Evolutionary conservation across 1,284 basidiomycete species (phyloP), one percentile per base, ranked within the genome.

Genomic region (Pterula multifida): DNA sequence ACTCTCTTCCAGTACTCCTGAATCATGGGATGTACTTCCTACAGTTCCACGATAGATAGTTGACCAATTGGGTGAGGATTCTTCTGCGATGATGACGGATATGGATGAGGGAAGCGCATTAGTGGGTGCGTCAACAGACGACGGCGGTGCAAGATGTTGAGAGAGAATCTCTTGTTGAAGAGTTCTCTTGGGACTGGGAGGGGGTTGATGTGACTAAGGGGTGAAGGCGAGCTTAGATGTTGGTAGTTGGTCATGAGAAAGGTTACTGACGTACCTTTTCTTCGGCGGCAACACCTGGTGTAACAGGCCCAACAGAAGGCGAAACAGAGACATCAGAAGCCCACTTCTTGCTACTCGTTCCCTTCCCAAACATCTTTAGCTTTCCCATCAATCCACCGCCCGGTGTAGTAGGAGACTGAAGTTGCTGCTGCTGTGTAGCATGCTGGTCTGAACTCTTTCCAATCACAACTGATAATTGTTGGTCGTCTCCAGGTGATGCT

Each of bases 41-140:
- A 68, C 67, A 3, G 45, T 15, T 25, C 45, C 26, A 24, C 45
- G 9, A 11, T 26, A 47, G 6, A 83, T 74, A 36, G 79, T 76
- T 0, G 90, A 85, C 3, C 79, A 82, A 4, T 74, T 78, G 79
- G 85, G 94, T 2, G 87, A 85, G 9, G 45, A 78, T 60, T 94
- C 90, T 61, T 96, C 90, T 1, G 88, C 84, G 48, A 98, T 86
- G 54, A 89, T 70, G 26, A 98, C 65, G 0, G 76, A 71, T 24
- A 86, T 87, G 47, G 79, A 70, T 0, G 72, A 64, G 0, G 85
- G 81, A 26, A 92, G 72, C 2, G 67, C 57, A 22, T 91, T 60
- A 0, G 72, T 70, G 0, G 94, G 94, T 1, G 78, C 83, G 45
- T 98, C 94, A 45, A 64, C 65, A 3, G 80, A 73, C 0, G 79